Conservation (phyloP, 2,329 filamentous ascomycete genomes). For the Penicillium sp. region DNA sequence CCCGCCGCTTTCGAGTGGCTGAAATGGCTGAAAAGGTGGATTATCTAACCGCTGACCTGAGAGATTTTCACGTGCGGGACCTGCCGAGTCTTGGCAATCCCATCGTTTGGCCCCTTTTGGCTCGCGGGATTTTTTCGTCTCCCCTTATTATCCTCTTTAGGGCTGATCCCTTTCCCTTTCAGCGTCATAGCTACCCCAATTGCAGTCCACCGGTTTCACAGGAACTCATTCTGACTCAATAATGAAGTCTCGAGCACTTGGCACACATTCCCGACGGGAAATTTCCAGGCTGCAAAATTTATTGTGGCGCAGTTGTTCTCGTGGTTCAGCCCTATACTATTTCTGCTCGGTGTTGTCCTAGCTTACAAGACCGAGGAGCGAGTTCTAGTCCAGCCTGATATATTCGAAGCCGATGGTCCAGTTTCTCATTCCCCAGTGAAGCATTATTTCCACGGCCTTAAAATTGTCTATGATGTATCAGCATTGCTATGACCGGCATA, state of each 20-base stretch:
- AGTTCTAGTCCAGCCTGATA: neutral
- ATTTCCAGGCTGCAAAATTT: neutral
- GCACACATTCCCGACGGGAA: neutral
- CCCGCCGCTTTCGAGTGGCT: neutral
- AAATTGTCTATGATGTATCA: neutral
- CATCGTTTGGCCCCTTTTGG: neutral
- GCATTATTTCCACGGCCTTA: neutral
- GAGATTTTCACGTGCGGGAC: slow-evolving; percentile 3
- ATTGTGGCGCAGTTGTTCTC: neutral
- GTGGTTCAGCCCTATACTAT: slow-evolving; percentile 7
- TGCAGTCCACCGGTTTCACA: neutral
- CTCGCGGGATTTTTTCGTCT: neutral
- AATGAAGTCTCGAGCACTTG: neutral
- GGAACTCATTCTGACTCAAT: neutral
- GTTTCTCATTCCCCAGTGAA: neutral
- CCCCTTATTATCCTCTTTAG: neutral
- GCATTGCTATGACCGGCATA: neutral
- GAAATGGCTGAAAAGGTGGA: neutral
- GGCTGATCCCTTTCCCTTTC: neutral
- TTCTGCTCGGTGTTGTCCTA: neutral
- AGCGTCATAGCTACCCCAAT: neutral
- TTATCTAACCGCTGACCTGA: slow-evolving; percentile 1
- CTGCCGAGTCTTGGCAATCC: neutral
- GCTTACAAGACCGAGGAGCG: neutral
- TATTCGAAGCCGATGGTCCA: neutral